Percentiles rank a stretch among this genome's conserved stretches.
phyloP scores from a whole-genome alignment of 2,329 filamentous ascomycete genomes.

The Ophiosphaerella korrae region DNA sequence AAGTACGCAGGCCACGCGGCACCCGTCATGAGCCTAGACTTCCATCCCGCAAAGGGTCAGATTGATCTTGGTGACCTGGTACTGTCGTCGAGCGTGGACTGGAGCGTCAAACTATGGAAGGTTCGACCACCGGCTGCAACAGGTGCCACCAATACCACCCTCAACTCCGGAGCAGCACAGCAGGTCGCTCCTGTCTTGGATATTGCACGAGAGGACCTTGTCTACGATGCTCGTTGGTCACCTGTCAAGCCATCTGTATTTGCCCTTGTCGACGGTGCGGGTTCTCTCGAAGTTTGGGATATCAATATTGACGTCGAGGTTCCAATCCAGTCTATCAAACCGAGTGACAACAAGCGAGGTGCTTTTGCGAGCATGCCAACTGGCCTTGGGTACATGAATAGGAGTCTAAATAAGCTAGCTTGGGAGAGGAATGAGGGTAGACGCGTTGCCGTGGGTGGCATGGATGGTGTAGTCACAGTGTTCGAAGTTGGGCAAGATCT shows the following conservation, averaged over 20 bases:
- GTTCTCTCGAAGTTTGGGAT: slow-evolving; percentile 93
- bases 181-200: slow-evolving; percentile 80
- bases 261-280: slow-evolving; percentile 89
- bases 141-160: slow-evolving; percentile 50
- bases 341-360: slow-evolving; percentile 58
- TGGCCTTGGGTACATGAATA: slow-evolving; percentile 68
- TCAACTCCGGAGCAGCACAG: slow-evolving; percentile 39
- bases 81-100: slow-evolving; percentile 89
- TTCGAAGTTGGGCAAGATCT: slow-evolving; percentile 87
- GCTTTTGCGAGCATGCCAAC: slow-evolving; percentile 44
- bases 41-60: slow-evolving; percentile 89
- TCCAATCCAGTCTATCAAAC: slow-evolving; percentile 79
- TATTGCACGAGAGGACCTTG: slow-evolving; percentile 90
- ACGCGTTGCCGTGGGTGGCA: slow-evolving; percentile 84
- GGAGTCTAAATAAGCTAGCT: slow-evolving; percentile 89
- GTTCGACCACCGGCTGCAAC: slow-evolving; percentile 80
- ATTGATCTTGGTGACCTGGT: slow-evolving; percentile 94
- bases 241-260: slow-evolving; percentile 94
- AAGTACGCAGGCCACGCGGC: slow-evolving; percentile 89
- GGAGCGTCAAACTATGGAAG: slow-evolving; percentile 97
- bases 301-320: slow-evolving; percentile 91
- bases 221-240: slow-evolving; percentile 96
- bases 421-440: slow-evolving; percentile 93
- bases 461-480: slow-evolving; percentile 87
- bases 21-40: slow-evolving; percentile 94